A percentile compares a stretch with the other conserved stretches of the same genome.
These are phyloP conservation scores for Blastomyces gilchristii DNA, from an alignment of 2,329 filamentous ascomycete species.

Conservation along the genomic window DNA sequence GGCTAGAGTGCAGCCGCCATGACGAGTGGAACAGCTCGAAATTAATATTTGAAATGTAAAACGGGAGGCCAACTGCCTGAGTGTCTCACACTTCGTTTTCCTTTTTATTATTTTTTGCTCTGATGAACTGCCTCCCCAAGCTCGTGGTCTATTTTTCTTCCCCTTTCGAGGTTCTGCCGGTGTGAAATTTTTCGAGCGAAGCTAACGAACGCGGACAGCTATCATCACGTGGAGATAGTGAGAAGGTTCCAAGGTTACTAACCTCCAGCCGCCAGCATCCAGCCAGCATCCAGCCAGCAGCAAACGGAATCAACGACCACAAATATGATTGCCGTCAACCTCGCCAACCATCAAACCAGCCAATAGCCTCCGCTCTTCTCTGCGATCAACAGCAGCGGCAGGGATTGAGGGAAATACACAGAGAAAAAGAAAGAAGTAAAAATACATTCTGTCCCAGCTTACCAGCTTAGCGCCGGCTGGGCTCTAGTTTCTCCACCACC, in stretches of 20 bases:
- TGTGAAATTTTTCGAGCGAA: constrained; percentile 29
- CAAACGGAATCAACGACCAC: not conserved
- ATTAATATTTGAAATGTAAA: not conserved
- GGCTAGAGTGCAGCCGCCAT: not conserved
- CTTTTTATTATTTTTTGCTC: not conserved
- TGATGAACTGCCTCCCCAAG: not conserved
- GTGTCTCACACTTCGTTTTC: too few relatives aligned
- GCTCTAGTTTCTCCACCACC: constrained; percentile 10
- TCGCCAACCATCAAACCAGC: not conserved
- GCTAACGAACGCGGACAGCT: constrained; percentile 20
- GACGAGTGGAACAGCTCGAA: not conserved
- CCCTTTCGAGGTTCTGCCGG: not conserved
- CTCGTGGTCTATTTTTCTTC: not conserved
- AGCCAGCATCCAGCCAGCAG: not conserved
- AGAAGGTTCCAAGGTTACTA: too few relatives aligned
- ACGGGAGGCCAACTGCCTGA: not conserved
- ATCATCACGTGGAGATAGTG: constrained; percentile 36
- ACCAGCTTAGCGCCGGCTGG: constrained; percentile 2
- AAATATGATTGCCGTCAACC: not conserved
- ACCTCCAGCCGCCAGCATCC: too few relatives aligned
- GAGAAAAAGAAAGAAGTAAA: not conserved
- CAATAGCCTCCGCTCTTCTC: not conserved
- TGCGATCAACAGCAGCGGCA: not conserved
- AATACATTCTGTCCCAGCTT: not conserved
- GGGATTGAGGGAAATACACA: not conserved